Base-by-base conservation (phyloP, 176 grass and related monocot genomes). In the Panicum miliaceum region DNA sequence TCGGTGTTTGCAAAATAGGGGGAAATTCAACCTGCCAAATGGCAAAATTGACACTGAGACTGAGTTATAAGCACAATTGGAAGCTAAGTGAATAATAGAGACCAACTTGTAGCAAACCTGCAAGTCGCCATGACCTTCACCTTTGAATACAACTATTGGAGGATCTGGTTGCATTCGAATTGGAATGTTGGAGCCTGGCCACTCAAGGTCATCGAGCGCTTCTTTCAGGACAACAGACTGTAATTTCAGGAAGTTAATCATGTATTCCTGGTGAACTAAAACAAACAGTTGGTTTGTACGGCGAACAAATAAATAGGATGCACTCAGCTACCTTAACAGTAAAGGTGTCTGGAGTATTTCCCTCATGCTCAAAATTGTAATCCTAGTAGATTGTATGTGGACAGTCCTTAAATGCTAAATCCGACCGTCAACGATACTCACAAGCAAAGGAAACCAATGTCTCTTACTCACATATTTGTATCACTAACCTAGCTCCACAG, bases 61-160 rank as follows among this genome's bases (percentile, higher is more conserved):
- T n/a, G 23, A 68, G 59, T 42, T 51, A 75, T 25, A 43, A 26
- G 57, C 40, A 51, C 61, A 75, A 23, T 46, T 11, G 11, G 46
- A 81, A 70, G 38, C 46, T 29, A 35, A 42, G 3, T 29, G 19
- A 51, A 64, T 7, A 29, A 47, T 56, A 66, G 25, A 80, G 59
- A 23, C 11, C 4, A 57, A 85, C 54, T 43, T 1, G 75, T 43
- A 37, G 76, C 81, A 47, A 50, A 98, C 96, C 93, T 98, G 90
- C 87, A 99, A 88, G 87, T 99, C 97, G 23, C 88, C 97, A 73
- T 99, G 93, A 37, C 91, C 97, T 94, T 99, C 93, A 19, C 88
- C 88, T 89, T 89, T 90, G 71, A 96, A 84, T 72, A 65, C 86
- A 59, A 96, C 93, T 13, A 86, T 84, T 86, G 93, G 90, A 29